Percentiles rank a stretch among this genome's conserved stretches.
phyloP scores from a whole-genome alignment of 2,329 filamentous ascomycete species.

The Colletotrichum sublineola region DNA sequence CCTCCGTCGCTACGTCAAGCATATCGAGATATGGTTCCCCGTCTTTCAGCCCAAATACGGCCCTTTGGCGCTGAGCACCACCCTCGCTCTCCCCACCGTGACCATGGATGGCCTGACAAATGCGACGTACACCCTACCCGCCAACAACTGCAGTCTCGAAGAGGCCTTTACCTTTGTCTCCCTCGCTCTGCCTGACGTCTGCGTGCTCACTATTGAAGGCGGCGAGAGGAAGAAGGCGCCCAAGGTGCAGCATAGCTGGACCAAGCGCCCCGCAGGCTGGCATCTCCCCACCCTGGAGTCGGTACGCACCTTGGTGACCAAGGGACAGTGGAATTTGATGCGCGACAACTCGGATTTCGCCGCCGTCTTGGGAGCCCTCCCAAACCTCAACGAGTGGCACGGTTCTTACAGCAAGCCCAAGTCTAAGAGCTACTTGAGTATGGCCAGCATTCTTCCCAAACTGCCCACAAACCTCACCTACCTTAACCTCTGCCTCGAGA shows the following conservation, averaged over 20 bases:
- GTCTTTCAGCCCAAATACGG: slow-evolving; percentile 74
- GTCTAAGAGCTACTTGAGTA: slow-evolving; percentile 78
- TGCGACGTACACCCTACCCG: slow-evolving; percentile 70
- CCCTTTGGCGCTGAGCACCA: slow-evolving; percentile 57
- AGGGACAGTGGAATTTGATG: slow-evolving; percentile 84
- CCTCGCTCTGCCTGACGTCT: slow-evolving; percentile 69
- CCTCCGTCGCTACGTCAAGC: slow-evolving; percentile 74
- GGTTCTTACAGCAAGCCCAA: slow-evolving; percentile 79
- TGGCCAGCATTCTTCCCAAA: slow-evolving; percentile 72
- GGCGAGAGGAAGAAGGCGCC: slow-evolving; percentile 82
- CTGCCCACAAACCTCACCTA: slow-evolving; percentile 71
- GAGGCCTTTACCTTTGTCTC: slow-evolving; percentile 76
- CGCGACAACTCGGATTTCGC: slow-evolving; percentile 72
- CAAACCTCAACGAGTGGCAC: slow-evolving; percentile 74
- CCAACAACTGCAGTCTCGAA: slow-evolving; percentile 77
- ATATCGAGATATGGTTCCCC: slow-evolving; percentile 83
- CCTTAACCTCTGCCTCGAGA: slow-evolving; percentile 78
- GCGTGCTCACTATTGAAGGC: slow-evolving; percentile 80
- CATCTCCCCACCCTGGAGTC: slow-evolving; percentile 63
- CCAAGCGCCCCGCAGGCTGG: slow-evolving; percentile 48
- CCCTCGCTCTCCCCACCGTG: slow-evolving; percentile 64
- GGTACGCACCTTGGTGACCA: slow-evolving; percentile 77
- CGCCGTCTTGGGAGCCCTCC: slow-evolving; percentile 72
- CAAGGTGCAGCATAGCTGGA: slow-evolving; percentile 61
- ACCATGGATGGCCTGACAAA: slow-evolving; percentile 68